These are phyloP conservation scores for Lepidium aucheri DNA, from an alignment of 345 rosid species.

Conservation along the genomic window DNA sequence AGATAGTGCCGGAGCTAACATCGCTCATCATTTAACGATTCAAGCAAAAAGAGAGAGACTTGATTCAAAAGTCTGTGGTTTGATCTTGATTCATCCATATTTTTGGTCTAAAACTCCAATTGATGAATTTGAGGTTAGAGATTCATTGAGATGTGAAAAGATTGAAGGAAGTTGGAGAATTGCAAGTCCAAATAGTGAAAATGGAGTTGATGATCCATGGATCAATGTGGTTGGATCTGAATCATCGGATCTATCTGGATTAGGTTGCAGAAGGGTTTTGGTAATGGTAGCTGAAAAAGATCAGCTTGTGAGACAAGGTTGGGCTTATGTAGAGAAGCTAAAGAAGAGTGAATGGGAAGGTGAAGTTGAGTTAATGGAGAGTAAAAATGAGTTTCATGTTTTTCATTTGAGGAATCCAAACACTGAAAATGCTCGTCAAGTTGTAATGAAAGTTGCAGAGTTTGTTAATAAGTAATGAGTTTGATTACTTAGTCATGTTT, in stretches of 20 bases:
- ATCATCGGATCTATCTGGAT: constrained; percentile 14
- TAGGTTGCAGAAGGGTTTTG: constrained; percentile 32
- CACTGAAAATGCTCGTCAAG: constrained; percentile 17
- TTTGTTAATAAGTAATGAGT: constrained; percentile 16
- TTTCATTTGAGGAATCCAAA: constrained; percentile 31
- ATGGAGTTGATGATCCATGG: constrained; percentile 41
- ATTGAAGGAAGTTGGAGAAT: constrained; percentile 22
- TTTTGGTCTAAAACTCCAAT: constrained; percentile 31
- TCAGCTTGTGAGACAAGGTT: constrained; percentile 27
- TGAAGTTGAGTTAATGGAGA: constrained; percentile 29
- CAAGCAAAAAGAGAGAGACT: constrained; percentile 21
- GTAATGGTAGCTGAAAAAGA: constrained; percentile 42
- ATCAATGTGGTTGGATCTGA: constrained; percentile 30
- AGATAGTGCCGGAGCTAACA: constrained; percentile 65
- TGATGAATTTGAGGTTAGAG: constrained; percentile 16
- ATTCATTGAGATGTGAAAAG: constrained; percentile 24
- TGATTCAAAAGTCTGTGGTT: constrained; percentile 1
- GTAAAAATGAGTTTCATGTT: constrained; percentile 33
- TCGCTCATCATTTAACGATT: constrained; percentile 34
- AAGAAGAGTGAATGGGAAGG: constrained; percentile 39
- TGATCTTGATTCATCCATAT: constrained; percentile 38
- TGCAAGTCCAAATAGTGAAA: constrained; percentile 26
- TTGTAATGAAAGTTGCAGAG: constrained; percentile 17
- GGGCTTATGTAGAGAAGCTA: constrained; percentile 28
- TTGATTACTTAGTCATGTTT: background rate